Evolutionary conservation across 2,329 filamentous ascomycete genomes (phyloP), one percentile per base, ranked within the genome.

Genomic region (Aspergillus aculeatus): DNA sequence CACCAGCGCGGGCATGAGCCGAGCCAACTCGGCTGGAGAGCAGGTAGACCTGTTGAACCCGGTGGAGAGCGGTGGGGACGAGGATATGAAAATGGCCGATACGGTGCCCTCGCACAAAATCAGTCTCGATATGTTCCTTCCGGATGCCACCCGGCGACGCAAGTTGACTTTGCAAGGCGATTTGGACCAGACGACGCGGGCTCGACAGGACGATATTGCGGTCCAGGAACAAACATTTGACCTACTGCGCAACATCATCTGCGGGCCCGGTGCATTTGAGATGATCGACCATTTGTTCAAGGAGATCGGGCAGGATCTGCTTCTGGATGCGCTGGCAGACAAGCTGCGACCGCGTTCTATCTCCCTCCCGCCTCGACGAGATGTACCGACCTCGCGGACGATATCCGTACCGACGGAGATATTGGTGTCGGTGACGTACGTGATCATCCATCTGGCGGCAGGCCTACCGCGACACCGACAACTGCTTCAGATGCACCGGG

Each of bases 161-260:
- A 77, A 75, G 57, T 71, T 77, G 26, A 68, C 81, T 26, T 71
- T 87, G 59, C 88, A 90, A 54, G 81, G 84, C 14, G 91, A 95
- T 70, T 78, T 88, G 50, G 89, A 90, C 62, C 84, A 87, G 23
- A 81, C 83, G 24, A 83, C 87, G 31, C 88, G 88, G 70, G 86
- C 88, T 19, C 85, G 89, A 55, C 87, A 87, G 65, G 90, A 96
- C 65, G 91, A 96, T 65, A 82, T 93, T 41, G 88, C 88, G 2
- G 90, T 97, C 29, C 94, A 98, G 76, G 92, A 96, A 72, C 93
- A 98, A 75, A 91, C 89, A 0, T 84, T 98, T 19, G 89, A 96
- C 68, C 89, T 98, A 67, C 86, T 99, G 63, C 86, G 94, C 57
- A 99, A 99, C 74, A 81, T 98, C 32, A 90, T 97, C 65, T 89